Percentiles rank a stretch among this genome's conserved stretches.
Evolutionary conservation across 2,329 filamentous ascomycete species (phyloP).

Genomic region (Didymella pinodella): DNA sequence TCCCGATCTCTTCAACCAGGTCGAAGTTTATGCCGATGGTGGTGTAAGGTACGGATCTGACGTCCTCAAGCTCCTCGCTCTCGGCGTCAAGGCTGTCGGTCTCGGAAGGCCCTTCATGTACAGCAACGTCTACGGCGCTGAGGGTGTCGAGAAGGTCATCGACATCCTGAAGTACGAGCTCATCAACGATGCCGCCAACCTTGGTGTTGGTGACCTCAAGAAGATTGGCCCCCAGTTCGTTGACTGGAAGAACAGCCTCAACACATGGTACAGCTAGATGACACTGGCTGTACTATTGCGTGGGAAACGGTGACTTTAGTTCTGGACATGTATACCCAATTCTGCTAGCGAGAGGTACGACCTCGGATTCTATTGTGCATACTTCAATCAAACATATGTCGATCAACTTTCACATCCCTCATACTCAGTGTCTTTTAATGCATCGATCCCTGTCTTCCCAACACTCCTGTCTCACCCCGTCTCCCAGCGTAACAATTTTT

Average conservation of each 20-base stretch:
- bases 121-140: constrained; percentile 64
- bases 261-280: constrained; percentile 27
- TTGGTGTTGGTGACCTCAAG: constrained; percentile 43
- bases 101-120: constrained; percentile 62
- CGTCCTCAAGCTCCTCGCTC: constrained; percentile 49
- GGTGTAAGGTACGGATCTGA: constrained; percentile 53
- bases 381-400: neutral
- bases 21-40: constrained; percentile 53
- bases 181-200: constrained; percentile 44
- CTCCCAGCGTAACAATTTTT: too few species aligned
- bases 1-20: constrained; percentile 50
- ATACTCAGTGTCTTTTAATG: neutral
- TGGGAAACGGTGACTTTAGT: neutral
- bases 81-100: constrained; percentile 53
- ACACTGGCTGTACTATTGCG: neutral
- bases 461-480: too few species aligned
- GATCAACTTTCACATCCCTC: neutral
- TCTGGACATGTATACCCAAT: neutral
- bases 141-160: constrained; percentile 66
- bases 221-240: constrained; percentile 39
- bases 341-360: neutral
- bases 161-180: constrained; percentile 62
- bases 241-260: constrained; percentile 29
- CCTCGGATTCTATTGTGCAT: constrained; percentile 2
- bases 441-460: neutral